Evolutionary conservation across 352 stramenopile species (phyloP).

Genomic region (Globisporangium takayamanum): DNA sequence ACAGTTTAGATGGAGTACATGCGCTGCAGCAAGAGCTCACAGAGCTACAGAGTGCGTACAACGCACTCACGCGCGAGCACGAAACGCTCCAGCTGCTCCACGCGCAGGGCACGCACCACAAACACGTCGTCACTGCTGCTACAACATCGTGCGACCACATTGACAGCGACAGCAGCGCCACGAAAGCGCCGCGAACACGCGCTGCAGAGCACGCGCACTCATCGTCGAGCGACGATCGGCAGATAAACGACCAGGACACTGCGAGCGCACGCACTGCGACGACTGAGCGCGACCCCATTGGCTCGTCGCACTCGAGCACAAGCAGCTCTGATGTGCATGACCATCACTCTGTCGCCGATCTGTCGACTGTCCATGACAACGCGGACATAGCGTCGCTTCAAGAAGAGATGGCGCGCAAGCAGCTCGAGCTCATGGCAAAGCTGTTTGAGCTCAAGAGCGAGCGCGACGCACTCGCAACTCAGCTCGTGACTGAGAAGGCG

Average conservation of each 20-base stretch:
- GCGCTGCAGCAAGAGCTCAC: conserved; percentile 1
- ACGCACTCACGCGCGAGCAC: neutral
- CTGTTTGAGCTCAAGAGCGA: conserved; percentile 21
- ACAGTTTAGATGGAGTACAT: neutral
- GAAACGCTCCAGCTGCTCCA: neutral
- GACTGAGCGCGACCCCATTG: neutral
- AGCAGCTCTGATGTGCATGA: neutral
- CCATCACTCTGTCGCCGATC: neutral
- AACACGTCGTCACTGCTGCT: neutral
- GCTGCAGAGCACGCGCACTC: no score
- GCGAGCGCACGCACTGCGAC: conserved; percentile 7
- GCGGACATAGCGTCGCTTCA: neutral
- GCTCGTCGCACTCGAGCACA: no score
- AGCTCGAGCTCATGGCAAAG: conserved; percentile 19
- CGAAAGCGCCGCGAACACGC: neutral
- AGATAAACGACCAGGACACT: conserved; percentile 4
- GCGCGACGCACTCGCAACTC: conserved; percentile 10
- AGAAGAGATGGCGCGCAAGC: conserved; percentile 13
- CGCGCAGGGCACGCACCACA: neutral
- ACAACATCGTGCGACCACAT: neutral
- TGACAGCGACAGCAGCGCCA: neutral
- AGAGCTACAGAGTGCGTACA: neutral
- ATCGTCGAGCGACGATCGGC: neutral
- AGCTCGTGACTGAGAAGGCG: conserved; percentile 19
- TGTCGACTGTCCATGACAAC: neutral